phyloP scores from a whole-genome alignment of 2,329 filamentous ascomycete species.

The Colletotrichum noveboracense region DNA sequence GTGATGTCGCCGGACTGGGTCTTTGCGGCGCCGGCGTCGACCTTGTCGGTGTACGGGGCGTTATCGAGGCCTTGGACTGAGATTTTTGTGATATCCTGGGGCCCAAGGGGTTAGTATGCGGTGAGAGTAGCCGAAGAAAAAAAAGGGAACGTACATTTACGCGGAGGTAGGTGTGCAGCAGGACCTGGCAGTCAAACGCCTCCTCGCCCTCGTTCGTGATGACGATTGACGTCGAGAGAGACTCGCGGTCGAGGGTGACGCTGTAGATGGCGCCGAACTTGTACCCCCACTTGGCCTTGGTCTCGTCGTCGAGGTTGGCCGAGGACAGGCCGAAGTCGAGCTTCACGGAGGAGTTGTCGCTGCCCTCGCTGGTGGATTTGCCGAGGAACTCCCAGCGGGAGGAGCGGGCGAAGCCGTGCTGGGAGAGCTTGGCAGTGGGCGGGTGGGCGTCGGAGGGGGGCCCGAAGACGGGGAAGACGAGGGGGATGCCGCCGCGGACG shows the following conservation, averaged over 20 bases:
- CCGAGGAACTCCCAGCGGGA: constrained; percentile 93
- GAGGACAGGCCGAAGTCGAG: constrained; percentile 92
- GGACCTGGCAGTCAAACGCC: constrained; percentile 87
- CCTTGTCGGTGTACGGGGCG: constrained; percentile 84
- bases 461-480: constrained; percentile 96
- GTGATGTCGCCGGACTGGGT: constrained; percentile 68
- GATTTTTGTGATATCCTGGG: constrained; percentile 80
- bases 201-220: constrained; percentile 86
- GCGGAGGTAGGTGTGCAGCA: constrained; percentile 90
- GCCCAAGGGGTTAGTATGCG: neutral
- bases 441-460: constrained; percentile 73
- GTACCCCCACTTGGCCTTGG: constrained; percentile 79
- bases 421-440: constrained; percentile 79
- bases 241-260: constrained; percentile 79
- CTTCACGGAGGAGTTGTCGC: constrained; percentile 71
- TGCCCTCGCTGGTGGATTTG: constrained; percentile 66
- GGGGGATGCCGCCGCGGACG: constrained; percentile 87
- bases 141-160: constrained; percentile 63
- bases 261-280: constrained; percentile 93
- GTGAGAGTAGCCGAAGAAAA: neutral
- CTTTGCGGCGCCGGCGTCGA: constrained; percentile 67
- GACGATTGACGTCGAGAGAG: constrained; percentile 80
- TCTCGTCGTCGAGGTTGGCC: constrained; percentile 70
- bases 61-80: constrained; percentile 77
- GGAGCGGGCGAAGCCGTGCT: constrained; percentile 94